A percentile compares a stretch with the other conserved stretches of the same genome.
Evolutionary conservation across 2,329 filamentous ascomycete genomes (phyloP).

Genomic region (Pseudocercospora fuligena): DNA sequence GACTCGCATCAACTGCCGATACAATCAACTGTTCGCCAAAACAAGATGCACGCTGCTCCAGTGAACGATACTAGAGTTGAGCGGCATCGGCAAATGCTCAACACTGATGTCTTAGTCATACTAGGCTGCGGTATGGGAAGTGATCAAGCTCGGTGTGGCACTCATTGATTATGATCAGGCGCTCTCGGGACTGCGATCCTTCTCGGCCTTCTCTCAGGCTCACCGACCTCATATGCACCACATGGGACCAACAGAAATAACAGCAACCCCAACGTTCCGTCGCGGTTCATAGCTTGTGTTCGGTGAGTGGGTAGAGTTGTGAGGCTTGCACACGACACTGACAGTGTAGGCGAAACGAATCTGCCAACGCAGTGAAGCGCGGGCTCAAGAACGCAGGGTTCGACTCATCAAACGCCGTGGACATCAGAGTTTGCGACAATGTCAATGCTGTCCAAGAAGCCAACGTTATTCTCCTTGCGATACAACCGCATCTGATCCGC

Average conservation of each 20-base stretch:
- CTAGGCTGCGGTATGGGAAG: not conserved
- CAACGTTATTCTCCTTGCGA: slow-evolving; percentile 17
- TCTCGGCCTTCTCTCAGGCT: slow-evolving; percentile 8
- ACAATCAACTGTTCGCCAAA: not conserved
- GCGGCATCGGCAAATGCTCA: not conserved
- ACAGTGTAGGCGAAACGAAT: not conserved
- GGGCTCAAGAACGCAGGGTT: not conserved
- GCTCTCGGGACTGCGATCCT: slow-evolving; percentile 21
- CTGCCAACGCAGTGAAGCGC: slow-evolving; percentile 4
- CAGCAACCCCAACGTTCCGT: not conserved
- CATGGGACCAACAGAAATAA: not conserved
- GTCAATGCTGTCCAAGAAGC: slow-evolving; percentile 3
- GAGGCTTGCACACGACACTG: not conserved
- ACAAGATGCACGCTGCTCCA: not conserved
- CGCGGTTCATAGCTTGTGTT: slow-evolving; percentile 17
- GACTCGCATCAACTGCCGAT: not conserved
- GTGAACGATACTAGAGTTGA: not conserved
- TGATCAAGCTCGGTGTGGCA: not conserved
- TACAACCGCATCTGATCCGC: slow-evolving; percentile 16
- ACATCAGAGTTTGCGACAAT: slow-evolving; percentile 12
- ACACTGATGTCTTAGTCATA: not conserved
- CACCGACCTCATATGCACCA: not conserved
- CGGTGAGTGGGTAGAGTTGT: not conserved
- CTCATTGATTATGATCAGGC: not conserved
- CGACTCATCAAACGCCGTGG: not conserved